These are phyloP conservation scores for Phyllosticta citribraziliensis DNA, from an alignment of 2,329 filamentous ascomycete genomes.

Conservation along the genomic window DNA sequence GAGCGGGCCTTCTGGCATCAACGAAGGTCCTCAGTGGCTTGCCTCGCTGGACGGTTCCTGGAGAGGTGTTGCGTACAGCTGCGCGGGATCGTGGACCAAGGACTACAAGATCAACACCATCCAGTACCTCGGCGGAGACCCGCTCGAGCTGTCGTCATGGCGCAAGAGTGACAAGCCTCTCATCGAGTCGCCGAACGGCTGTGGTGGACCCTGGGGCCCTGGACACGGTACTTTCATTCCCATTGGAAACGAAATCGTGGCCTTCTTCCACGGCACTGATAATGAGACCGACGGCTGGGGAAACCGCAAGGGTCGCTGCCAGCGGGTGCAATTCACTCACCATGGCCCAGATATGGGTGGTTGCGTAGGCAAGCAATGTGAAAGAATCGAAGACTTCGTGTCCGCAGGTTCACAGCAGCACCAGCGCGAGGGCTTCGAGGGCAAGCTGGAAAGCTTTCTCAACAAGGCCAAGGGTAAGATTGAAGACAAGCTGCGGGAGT, in stretches of 20 bases:
- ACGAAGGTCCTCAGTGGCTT: constrained; percentile 35
- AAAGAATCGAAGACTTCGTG: constrained; percentile 6
- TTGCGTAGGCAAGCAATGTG: constrained; percentile 15
- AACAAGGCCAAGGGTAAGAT: constrained; percentile 8
- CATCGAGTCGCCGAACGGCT: constrained; percentile 24
- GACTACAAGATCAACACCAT: constrained; percentile 41
- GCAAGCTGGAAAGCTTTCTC: constrained; percentile 3
- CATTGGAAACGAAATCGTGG: constrained; percentile 32
- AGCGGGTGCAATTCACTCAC: constrained; percentile 28
- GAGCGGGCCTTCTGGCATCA: constrained; percentile 32
- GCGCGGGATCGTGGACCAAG: constrained; percentile 37
- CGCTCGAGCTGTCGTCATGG: constrained; percentile 29
- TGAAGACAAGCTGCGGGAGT: constrained; percentile 8
- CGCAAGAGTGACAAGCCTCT: constrained; percentile 30
- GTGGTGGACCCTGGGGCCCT: constrained; percentile 30
- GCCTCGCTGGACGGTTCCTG: constrained; percentile 28
- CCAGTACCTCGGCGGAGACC: constrained; percentile 31
- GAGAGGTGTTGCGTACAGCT: constrained; percentile 38
- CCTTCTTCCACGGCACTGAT: constrained; percentile 39
- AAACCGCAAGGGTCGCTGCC: constrained; percentile 35
- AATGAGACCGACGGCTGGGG: constrained; percentile 33
- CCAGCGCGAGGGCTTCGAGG: not conserved
- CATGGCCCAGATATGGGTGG: constrained; percentile 25
- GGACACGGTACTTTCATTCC: constrained; percentile 38
- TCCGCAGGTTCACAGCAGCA: not conserved